Evolutionary conservation across 371 early-diverging fungal species (phyloP), one percentile per base, ranked within the genome.

Genomic region (Mucor mucedo): DNA sequence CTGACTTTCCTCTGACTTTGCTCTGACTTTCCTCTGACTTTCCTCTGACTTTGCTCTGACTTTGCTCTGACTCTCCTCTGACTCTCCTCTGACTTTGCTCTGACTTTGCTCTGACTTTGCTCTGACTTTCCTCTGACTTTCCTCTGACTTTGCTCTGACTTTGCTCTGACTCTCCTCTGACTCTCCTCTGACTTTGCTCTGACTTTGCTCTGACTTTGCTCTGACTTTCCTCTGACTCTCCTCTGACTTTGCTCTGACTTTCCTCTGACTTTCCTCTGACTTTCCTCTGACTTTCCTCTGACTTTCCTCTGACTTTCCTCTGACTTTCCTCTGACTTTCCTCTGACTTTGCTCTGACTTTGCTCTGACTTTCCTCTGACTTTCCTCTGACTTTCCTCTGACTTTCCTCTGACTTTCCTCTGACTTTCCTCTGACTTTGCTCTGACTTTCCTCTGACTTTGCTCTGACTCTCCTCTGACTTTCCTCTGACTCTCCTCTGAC

Each of bases 231-330:
- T n/a, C n/a, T n/a, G n/a, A n/a, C n/a, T n/a, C n/a, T 50, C 16
- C 33, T 29, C 11, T 65, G 63, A 59, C 62, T 63, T 38, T 42
- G n/a, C n/a, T n/a, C n/a, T n/a, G n/a, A n/a, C n/a, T 48, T n/a
- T 54, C 44, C 45, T 67, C 56, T 58, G 48, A 30, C 32, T 27
- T 28, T 58, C 21, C 21, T 21, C 21, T 39, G n/a, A n/a, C n/a
- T n/a, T n/a, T n/a, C n/a, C n/a, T n/a, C n/a, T n/a, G n/a, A n/a
- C n/a, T n/a, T n/a, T n/a, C n/a, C n/a, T n/a, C n/a, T n/a, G n/a
- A n/a, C n/a, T n/a, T n/a, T n/a, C n/a, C n/a, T 21, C 21, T 21
- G 21, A 21, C 21, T 21, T 21, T 21, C 21, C 21, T 21, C 42
- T 42, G 42, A 42, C 42, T 42, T 42, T n/a, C 11, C 42, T 42